Evolutionary conservation across 345 rosid species (phyloP).

Genomic region (Gossypium arboreum): DNA sequence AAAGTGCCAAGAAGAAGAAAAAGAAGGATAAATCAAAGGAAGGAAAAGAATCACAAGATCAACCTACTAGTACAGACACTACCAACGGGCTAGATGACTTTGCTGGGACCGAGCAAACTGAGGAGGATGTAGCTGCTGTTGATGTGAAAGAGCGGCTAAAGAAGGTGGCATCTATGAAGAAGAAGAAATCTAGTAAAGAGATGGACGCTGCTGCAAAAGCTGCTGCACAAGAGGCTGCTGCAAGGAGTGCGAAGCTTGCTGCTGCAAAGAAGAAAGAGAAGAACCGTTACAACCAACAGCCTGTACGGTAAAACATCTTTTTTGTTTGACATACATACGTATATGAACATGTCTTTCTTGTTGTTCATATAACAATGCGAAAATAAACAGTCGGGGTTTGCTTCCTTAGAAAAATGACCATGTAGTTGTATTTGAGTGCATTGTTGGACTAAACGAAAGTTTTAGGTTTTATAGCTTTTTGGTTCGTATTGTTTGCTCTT

Average conservation of each 20-base stretch:
- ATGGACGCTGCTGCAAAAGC: constrained; percentile 62
- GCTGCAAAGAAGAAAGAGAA: constrained; percentile 77
- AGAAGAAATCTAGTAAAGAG: constrained; percentile 4
- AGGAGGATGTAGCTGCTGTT: constrained; percentile 40
- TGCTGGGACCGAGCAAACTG: constrained; percentile 29
- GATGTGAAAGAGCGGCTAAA: constrained; percentile 57
- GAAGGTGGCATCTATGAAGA: constrained; percentile 9
- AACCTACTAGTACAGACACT: constrained; percentile 23
- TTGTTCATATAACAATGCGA: constrained; percentile 33
- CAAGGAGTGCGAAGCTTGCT: constrained; percentile 64
- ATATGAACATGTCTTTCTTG: constrained; percentile 28
- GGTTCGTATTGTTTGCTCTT: constrained; percentile 20
- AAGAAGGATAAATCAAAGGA: constrained; percentile 52
- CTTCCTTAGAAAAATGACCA: constrained; percentile 15
- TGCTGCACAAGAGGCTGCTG: constrained; percentile 70
- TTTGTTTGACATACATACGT: background rate
- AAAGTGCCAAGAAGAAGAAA: constrained; percentile 60
- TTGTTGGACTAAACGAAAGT: constrained; percentile 8
- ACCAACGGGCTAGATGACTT: constrained; percentile 29
- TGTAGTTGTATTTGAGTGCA: constrained; percentile 15
- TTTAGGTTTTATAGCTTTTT: constrained; percentile 4
- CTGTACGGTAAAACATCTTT: constrained; percentile 38
- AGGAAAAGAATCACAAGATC: constrained; percentile 41
- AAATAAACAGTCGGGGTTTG: constrained; percentile 21
- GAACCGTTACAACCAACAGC: constrained; percentile 76